Evolutionary conservation across 805 yeast genomes (phyloP), one percentile per base, ranked within the genome.

Genomic region (Candida piceae): DNA sequence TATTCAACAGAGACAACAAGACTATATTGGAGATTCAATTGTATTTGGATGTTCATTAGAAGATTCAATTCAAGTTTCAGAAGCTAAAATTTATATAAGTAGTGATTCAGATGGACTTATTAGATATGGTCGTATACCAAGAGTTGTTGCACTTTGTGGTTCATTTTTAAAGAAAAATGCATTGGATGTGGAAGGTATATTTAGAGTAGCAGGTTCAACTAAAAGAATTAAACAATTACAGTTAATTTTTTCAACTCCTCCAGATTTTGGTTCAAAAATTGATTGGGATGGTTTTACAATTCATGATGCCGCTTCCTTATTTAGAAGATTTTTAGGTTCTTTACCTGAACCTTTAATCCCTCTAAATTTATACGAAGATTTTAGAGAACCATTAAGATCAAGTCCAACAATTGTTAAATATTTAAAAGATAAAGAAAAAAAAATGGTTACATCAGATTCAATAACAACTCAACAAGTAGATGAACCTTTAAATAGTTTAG

Each of bases 61-160:
- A 9, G 72, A 73, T 19, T 85, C 95, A 12, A 70, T 90, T 33
- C 61, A 70, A 23, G 72, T 80, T 41, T 96, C 97, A 0, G 79
- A 80, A 40, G 95, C 89, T 13, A 72, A 76, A 33, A 84, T 87
- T 36, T 74, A 80, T 25, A 75, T 84, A 7, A 67, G 81, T 30
- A 73, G 75, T 44, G 70, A 72, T 50, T 76, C 77, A 44, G 78
- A 78, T 48, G 80, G 79, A 19, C 74, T 79, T 40, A 74, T 84
- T 22, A 78, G 80, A 34, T 93, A 86, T 56, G 98, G 97, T 16
- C 69, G 79, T 36, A 85, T 93, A 15, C 99, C 99, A 0, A 74
- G 87, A 13, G 83, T 93, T 11, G 94, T 93, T n/a, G 97, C 97
- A 12, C 84, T 87, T 49, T 90, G 98, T 63, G 97, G 97, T 1